These are phyloP conservation scores for Musa itinerans DNA, from an alignment of 176 grass and related monocot species.

Conservation along the genomic window DNA sequence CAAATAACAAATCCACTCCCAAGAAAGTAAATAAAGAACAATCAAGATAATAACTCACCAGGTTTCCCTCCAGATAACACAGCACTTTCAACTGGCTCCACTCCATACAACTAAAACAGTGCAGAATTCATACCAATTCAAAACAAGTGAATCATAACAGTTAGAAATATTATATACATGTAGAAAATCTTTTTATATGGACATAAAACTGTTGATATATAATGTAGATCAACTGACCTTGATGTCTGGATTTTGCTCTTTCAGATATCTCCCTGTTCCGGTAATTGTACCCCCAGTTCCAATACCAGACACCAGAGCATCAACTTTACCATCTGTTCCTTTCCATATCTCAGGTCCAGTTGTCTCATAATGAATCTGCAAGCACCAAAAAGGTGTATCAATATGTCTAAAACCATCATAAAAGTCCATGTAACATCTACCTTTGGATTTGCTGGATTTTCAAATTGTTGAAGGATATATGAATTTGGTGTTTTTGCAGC, in stretches of 20 bases:
- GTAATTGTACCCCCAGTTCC: slow-evolving; percentile 90
- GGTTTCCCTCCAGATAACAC: slow-evolving; percentile 74
- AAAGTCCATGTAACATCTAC: slow-evolving; percentile 18
- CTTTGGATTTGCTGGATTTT: slow-evolving; percentile 88
- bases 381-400: neutral
- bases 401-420: slow-evolving; percentile 4
- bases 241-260: slow-evolving; percentile 62
- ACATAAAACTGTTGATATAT: no score
- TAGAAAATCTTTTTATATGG: no score
- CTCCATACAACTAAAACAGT: slow-evolving; percentile 54
- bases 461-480: slow-evolving; percentile 78
- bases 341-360: slow-evolving; percentile 95
- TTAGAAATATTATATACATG: neutral
- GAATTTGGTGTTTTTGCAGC: slow-evolving; percentile 62
- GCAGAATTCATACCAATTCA: slow-evolving; percentile 1
- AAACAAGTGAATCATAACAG: slow-evolving; percentile 13
- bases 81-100: slow-evolving; percentile 82
- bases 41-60: slow-evolving; percentile 35
- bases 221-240: slow-evolving; percentile 31
- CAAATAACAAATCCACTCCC: no score
- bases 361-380: slow-evolving; percentile 88
- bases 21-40: neutral
- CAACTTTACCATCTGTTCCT: slow-evolving; percentile 51
- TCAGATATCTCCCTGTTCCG: slow-evolving; percentile 54
- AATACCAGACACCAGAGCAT: slow-evolving; percentile 76